Evolutionary conservation across 805 yeast genomes (phyloP).

Genomic region (Wickerhamiella lipophila): DNA sequence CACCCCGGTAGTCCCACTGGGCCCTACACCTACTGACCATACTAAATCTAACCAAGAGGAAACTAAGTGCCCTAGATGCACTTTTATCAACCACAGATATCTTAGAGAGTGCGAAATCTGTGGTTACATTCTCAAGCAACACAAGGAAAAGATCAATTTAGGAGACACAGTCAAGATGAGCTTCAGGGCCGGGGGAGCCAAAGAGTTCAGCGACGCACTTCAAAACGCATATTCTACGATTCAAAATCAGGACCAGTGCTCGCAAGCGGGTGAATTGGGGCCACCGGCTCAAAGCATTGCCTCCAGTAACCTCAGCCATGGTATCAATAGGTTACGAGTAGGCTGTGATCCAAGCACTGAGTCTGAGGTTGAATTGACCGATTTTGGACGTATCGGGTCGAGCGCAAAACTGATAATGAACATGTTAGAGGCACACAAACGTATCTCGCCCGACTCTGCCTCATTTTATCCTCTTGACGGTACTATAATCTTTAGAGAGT

Average conservation of each 20-base stretch:
- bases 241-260: no score
- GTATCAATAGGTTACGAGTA: not conserved
- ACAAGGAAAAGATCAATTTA: conserved; percentile 16
- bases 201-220: conserved; percentile 36
- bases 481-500: conserved; percentile 28
- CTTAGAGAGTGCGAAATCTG: conserved; percentile 76
- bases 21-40: not conserved
- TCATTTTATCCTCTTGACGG: conserved; percentile 19
- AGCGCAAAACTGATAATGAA: not conserved
- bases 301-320: not conserved
- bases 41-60: conserved; percentile 8
- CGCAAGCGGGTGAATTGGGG: no score
- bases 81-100: conserved; percentile 74
- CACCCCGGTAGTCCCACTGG: not conserved
- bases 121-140: conserved; percentile 42
- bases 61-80: conserved; percentile 44
- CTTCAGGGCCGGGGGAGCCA: conserved; percentile 61
- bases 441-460: not conserved
- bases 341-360: conserved; percentile 32
- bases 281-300: not conserved
- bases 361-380: conserved; percentile 57
- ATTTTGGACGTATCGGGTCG: conserved; percentile 48
- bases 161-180: conserved; percentile 43
- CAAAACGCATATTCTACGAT: not conserved
- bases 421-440: conserved; percentile 33